A percentile compares a stretch with the other conserved stretches of the same genome.
Conservation (phyloP, 345 rosid species). For the Arabidopsis thaliana region TAIR10.1 NC_003074.8:20357501-20358000, state of each 20-base stretch:
- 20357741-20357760: background rate
- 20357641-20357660: background rate
- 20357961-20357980: constrained; percentile 28
- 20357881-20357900: constrained; percentile 12
- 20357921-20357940: constrained; percentile 38
- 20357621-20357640: background rate
- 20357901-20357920: constrained; percentile 22
- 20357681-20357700: background rate
- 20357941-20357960: constrained; percentile 37
- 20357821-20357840: background rate
- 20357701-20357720: background rate
- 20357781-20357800: constrained; percentile 4
- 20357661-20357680: constrained; percentile 7
- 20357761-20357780: constrained; percentile 8
- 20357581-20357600: background rate
- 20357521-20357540: constrained; percentile 11
- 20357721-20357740: background rate
- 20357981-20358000: constrained; percentile 42
- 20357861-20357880: background rate
- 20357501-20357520: background rate
- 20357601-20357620: background rate
- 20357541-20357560: constrained; percentile 24
- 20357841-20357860: constrained; percentile 1
- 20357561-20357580: background rate
- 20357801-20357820: constrained; percentile 6